phyloP scores from a whole-genome alignment of 1,139 yeast genomes.

The Kurtzmaniella natalensis region DNA sequence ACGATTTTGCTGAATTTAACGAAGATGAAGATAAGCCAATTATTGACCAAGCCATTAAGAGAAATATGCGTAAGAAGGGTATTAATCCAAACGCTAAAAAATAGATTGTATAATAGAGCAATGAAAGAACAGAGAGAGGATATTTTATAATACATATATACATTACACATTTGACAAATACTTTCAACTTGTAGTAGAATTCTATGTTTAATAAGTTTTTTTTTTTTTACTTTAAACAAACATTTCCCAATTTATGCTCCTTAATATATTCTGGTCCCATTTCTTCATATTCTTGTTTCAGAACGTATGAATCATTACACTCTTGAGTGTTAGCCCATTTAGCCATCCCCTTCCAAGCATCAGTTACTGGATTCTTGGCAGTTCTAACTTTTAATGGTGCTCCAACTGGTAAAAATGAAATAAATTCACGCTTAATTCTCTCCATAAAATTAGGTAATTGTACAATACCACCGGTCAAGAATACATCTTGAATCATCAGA shows the following conservation, averaged over 20 bases:
- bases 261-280: constrained; percentile 86
- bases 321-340: constrained; percentile 59
- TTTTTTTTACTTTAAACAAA: constrained; percentile 21
- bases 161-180: neutral
- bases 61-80: constrained; percentile 75
- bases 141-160: neutral
- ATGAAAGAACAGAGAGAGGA: too few species aligned
- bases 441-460: constrained; percentile 59
- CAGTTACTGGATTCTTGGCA: constrained; percentile 67
- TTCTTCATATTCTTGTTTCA: constrained; percentile 76
- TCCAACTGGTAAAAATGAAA: constrained; percentile 65
- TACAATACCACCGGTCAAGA: constrained; percentile 85
- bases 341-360: constrained; percentile 95
- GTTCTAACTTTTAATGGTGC: constrained; percentile 56
- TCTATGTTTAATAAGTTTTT: neutral
- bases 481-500: constrained; percentile 55
- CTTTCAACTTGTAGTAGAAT: neutral
- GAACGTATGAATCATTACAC: constrained; percentile 48
- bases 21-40: constrained; percentile 70
- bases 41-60: constrained; percentile 70
- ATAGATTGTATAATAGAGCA: constrained; percentile 7
- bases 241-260: constrained; percentile 81
- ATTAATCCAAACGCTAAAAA: constrained; percentile 53
- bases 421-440: constrained; percentile 65
- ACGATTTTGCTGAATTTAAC: constrained; percentile 81